A percentile compares a stretch with the other conserved stretches of the same genome.
Evolutionary conservation across 148 eudicot species (phyloP).

Genomic region (Arbutus unedo): DNA sequence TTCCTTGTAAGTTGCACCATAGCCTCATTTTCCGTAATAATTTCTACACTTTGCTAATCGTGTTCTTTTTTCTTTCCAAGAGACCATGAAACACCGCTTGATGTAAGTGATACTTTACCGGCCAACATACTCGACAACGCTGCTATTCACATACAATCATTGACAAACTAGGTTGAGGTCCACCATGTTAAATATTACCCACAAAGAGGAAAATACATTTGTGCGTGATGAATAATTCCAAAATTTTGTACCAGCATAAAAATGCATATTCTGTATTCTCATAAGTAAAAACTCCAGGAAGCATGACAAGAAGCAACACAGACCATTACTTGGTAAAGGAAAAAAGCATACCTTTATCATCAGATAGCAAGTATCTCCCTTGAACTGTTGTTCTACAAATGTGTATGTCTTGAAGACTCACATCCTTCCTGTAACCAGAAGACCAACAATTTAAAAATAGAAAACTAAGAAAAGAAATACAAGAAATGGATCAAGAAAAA

Average conservation of each 20-base stretch:
- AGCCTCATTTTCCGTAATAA: not conserved
- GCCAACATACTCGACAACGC: not conserved
- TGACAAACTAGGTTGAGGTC: not conserved
- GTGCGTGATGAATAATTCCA: not conserved
- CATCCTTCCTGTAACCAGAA: slow-evolving; percentile 48
- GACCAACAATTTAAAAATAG: not conserved
- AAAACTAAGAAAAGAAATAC: not conserved
- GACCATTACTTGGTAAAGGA: not conserved
- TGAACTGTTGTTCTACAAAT: slow-evolving; percentile 81
- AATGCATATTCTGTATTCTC: not conserved
- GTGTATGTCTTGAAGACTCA: slow-evolving; percentile 35
- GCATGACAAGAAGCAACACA: slow-evolving; percentile 3
- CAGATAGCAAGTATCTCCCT: slow-evolving; percentile 86
- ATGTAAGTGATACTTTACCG: not conserved
- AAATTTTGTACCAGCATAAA: not conserved
- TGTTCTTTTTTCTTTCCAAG: not conserved
- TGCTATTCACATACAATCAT: not conserved
- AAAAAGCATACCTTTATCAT: slow-evolving; percentile 62
- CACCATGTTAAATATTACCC: not conserved
- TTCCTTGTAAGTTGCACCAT: not conserved
- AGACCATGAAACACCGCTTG: not conserved
- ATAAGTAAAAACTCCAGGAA: not conserved
- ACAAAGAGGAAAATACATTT: not conserved
- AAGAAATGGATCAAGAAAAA: not conserved
- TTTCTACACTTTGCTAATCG: not conserved